These are phyloP conservation scores for Cladophialophora immunda DNA, from an alignment of 2,329 filamentous ascomycete species.

Conservation along the genomic window DNA sequence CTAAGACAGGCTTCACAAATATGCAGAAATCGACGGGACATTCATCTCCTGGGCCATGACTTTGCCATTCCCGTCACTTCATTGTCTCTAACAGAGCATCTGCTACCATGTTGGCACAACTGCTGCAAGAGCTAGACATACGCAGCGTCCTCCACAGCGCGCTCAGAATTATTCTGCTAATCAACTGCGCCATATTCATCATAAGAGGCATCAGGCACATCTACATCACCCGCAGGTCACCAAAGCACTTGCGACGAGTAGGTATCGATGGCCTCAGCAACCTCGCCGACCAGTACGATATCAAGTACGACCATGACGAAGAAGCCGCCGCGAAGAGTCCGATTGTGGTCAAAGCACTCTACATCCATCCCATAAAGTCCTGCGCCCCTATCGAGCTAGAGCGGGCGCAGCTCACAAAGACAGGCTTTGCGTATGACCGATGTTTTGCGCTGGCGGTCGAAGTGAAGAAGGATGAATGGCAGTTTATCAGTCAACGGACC, in stretches of 20 bases:
- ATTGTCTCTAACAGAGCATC: neutral
- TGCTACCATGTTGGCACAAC: neutral
- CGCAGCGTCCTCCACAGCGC: neutral
- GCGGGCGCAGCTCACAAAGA: conserved; percentile 38
- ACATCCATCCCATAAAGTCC: conserved; percentile 41
- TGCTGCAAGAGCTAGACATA: neutral
- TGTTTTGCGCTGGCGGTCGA: conserved; percentile 40
- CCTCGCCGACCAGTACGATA: neutral
- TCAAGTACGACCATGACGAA: neutral
- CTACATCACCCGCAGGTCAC: neutral
- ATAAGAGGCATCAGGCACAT: neutral
- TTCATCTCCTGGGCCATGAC: neutral
- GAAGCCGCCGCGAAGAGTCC: neutral
- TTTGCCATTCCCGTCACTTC: neutral
- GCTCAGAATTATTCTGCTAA: neutral
- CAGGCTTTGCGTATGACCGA: conserved; percentile 40
- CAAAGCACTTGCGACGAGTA: neutral
- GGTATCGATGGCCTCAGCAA: neutral
- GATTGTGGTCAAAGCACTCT: conserved; percentile 35
- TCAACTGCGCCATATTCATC: neutral
- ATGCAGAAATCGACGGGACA: neutral
- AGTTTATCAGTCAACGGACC: conserved; percentile 43
- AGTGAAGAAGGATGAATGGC: conserved; percentile 28
- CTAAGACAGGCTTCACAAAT: neutral
- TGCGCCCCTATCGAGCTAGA: conserved; percentile 38